phyloP scores from a whole-genome alignment of 768 basidiomycete species.

The Suillus paluster region DNA sequence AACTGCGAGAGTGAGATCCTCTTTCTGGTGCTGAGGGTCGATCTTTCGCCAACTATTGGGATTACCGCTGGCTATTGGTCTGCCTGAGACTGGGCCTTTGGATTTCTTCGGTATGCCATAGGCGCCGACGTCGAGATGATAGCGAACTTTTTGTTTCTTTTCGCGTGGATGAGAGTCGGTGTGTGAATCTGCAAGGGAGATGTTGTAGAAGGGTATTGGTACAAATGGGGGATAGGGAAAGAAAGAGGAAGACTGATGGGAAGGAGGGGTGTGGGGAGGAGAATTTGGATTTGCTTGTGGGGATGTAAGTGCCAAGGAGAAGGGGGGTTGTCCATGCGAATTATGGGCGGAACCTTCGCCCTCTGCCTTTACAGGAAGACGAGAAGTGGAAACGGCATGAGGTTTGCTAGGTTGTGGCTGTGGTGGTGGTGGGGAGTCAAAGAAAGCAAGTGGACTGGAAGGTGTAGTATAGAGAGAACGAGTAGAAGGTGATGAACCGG shows the following conservation, averaged over 20 bases:
- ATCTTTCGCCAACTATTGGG: conserved; percentile 31
- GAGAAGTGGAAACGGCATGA: conserved; percentile 43
- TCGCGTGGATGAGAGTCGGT: conserved; percentile 33
- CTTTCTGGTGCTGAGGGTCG: conserved; percentile 29
- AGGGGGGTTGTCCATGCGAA: conserved; percentile 36
- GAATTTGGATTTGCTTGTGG: conserved; percentile 41
- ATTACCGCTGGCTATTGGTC: conserved; percentile 11
- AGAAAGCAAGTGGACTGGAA: conserved; percentile 41
- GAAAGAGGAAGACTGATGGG: conserved; percentile 36
- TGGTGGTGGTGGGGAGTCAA: conserved; percentile 42
- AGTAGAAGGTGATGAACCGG: conserved; percentile 44
- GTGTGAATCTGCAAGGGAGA: conserved; percentile 26
- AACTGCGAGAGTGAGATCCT: conserved; percentile 55
- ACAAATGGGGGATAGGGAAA: conserved; percentile 42
- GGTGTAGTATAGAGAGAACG: conserved; percentile 47
- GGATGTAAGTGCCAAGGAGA: conserved; percentile 50
- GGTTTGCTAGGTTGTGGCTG: conserved; percentile 44
- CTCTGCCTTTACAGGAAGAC: conserved; percentile 50
- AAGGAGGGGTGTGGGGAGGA: conserved; percentile 30
- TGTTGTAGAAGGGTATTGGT: conserved; percentile 33
- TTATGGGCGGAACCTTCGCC: conserved; percentile 48
- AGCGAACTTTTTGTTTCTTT: conserved; percentile 40
- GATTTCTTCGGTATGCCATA: conserved; percentile 80
- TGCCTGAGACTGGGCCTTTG: conserved; percentile 32
- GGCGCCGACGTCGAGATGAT: conserved; percentile 75